phyloP scores from a whole-genome alignment of 2,329 filamentous ascomycete genomes.

The Neofusicoccum ribis region DNA sequence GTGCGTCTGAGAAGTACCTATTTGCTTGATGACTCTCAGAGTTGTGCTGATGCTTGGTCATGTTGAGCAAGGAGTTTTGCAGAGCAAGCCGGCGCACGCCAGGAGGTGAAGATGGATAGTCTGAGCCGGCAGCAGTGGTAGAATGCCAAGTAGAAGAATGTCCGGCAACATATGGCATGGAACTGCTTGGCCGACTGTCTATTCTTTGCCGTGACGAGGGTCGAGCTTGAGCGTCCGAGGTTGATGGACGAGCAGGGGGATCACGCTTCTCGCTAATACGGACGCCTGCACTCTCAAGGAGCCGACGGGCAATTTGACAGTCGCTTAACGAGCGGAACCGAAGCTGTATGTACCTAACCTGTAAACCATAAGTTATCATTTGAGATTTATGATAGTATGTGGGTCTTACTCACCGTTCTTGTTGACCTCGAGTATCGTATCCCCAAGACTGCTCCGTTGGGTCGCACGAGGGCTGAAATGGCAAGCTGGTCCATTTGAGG shows the following conservation, averaged over 20 bases:
- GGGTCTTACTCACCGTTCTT: slow-evolving; percentile 31
- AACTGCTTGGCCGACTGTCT: background rate
- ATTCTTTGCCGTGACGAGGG: background rate
- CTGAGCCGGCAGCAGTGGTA: background rate
- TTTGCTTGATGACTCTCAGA: background rate
- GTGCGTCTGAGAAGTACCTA: background rate
- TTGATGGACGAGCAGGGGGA: background rate
- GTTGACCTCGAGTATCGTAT: slow-evolving; percentile 42
- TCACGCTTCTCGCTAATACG: background rate
- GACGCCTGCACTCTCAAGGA: background rate
- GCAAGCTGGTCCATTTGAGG: slow-evolving; percentile 33
- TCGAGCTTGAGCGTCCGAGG: background rate
- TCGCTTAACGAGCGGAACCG: slow-evolving; percentile 42
- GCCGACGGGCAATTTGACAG: slow-evolving; percentile 33
- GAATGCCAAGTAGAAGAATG: background rate
- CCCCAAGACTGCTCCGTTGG: slow-evolving; percentile 37
- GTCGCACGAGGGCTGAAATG: slow-evolving; percentile 44
- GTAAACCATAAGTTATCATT: background rate
- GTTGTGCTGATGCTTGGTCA: background rate
- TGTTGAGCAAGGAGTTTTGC: slow-evolving; percentile 25
- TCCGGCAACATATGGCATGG: no score
- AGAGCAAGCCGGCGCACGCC: background rate
- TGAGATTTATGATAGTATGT: background rate
- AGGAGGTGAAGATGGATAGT: background rate
- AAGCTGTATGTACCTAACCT: slow-evolving; percentile 48